These are phyloP conservation scores for Elasticomyces elasticus DNA, from an alignment of 495 filamentous ascomycete species.

Conservation along the genomic window DNA sequence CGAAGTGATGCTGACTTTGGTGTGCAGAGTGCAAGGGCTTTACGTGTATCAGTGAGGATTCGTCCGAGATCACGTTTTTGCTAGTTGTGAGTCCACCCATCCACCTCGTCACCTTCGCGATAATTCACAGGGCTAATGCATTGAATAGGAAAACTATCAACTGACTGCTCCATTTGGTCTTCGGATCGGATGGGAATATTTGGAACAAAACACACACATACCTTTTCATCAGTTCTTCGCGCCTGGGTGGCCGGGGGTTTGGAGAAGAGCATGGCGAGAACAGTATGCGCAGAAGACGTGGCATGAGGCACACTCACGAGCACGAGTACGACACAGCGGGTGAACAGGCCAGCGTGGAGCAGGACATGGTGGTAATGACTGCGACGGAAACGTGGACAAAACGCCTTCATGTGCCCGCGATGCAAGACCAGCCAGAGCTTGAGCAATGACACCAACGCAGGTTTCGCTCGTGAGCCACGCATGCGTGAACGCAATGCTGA, in stretches of 20 bases:
- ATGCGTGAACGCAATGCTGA: too few relatives aligned
- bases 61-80: slow-evolving; percentile 48
- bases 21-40: slow-evolving; percentile 42
- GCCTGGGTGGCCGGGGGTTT: not conserved
- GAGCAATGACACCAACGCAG: too few relatives aligned
- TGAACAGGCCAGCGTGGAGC: too few relatives aligned
- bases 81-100: slow-evolving; percentile 34
- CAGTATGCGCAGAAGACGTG: too few relatives aligned
- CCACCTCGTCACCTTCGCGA: not conserved
- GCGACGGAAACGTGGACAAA: too few relatives aligned
- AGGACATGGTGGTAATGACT: too few relatives aligned
- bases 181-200: slow-evolving; percentile 41
- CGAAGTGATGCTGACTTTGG: not conserved
- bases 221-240: slow-evolving; percentile 16
- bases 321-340: too few relatives aligned
- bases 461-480: too few relatives aligned
- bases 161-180: slow-evolving; percentile 32
- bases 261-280: slow-evolving; percentile 3
- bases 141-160: slow-evolving; percentile 37
- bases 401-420: too few relatives aligned
- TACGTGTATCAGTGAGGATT: slow-evolving; percentile 47
- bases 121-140: not conserved
- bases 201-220: slow-evolving; percentile 16
- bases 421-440: too few relatives aligned
- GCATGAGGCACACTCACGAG: too few relatives aligned